These are phyloP conservation scores for Phytophthora aleatoria DNA, from an alignment of 352 stramenopile species.

Conservation along the genomic window DNA sequence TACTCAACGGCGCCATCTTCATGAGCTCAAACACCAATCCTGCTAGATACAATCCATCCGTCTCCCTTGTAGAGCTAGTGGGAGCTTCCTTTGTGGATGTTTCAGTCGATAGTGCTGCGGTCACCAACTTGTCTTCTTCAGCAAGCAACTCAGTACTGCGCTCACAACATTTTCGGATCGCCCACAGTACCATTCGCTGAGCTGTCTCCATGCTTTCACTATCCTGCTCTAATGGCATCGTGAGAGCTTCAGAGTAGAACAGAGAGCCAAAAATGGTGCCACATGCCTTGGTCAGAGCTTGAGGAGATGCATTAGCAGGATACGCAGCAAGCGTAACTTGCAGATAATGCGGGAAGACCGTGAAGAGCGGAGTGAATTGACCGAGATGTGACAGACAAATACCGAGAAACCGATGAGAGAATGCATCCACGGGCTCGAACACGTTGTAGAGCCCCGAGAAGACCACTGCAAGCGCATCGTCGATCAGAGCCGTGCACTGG, in stretches of 20 bases:
- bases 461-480: conserved; percentile 51
- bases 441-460: conserved; percentile 58
- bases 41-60: conserved; percentile 51
- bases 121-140: conserved; percentile 17
- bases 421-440: conserved; percentile 55
- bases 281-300: conserved; percentile 45
- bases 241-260: conserved; percentile 44
- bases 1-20: conserved; percentile 62
- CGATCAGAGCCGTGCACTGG: conserved; percentile 36
- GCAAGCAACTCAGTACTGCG: conserved; percentile 39
- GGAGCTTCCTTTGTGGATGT: not conserved
- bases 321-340: conserved; percentile 52
- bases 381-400: conserved; percentile 52
- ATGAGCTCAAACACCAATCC: conserved; percentile 63
- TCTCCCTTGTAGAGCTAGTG: conserved; percentile 11
- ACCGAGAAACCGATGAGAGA: conserved; percentile 54
- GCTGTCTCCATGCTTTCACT: conserved; percentile 18
- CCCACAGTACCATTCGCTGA: conserved; percentile 54
- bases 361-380: conserved; percentile 53
- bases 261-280: conserved; percentile 59
- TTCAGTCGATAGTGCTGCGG: too few species aligned
- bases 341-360: conserved; percentile 61
- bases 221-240: conserved; percentile 3
- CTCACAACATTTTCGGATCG: conserved; percentile 48
- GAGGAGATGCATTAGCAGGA: conserved; percentile 35